Evolutionary conservation across 2,329 filamentous ascomycete species (phyloP).

Genomic region (Fusarium incarnatum): DNA sequence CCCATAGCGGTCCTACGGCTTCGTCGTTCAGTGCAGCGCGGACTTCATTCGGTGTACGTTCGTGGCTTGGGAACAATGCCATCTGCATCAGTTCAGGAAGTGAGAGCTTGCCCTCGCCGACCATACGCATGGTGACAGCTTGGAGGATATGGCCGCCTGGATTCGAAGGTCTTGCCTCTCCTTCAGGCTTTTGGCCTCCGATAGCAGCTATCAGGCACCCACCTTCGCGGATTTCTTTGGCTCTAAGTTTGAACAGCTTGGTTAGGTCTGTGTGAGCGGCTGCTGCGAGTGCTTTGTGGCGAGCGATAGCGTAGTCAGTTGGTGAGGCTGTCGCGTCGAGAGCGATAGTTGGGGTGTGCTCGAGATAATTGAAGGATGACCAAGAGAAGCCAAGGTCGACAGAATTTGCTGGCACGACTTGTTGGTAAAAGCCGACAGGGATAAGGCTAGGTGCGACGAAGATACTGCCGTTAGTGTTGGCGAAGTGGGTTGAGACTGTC

Average conservation of each 20-base stretch:
- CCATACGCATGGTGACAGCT: slow-evolving; percentile 9
- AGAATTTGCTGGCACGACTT: not conserved
- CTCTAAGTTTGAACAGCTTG: slow-evolving; percentile 2
- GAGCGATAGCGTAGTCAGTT: slow-evolving; percentile 9
- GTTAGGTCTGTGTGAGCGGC: slow-evolving; percentile 6
- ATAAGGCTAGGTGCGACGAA: slow-evolving; percentile 1
- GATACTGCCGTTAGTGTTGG: accelerated
- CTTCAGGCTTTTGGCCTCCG: slow-evolving; percentile 1
- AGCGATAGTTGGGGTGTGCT: not conserved
- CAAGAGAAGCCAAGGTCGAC: slow-evolving; percentile 3
- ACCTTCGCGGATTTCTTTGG: not conserved
- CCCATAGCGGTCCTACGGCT: not conserved
- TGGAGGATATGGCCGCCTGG: not conserved
- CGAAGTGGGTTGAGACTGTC: not conserved
- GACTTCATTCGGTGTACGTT: not conserved
- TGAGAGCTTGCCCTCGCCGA: not conserved
- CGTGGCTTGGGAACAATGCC: slow-evolving; percentile 8
- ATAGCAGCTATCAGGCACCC: not conserved
- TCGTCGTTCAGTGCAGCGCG: not conserved
- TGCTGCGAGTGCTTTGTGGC: slow-evolving; percentile 3
- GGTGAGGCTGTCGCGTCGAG: slow-evolving; percentile 13
- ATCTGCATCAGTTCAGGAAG: slow-evolving; percentile 2
- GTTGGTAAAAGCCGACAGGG: slow-evolving; percentile 5
- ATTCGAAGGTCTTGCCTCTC: not conserved
- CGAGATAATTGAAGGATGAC: slow-evolving; percentile 17